These are phyloP conservation scores for Ceratorhiza oryzae-sativae DNA, from an alignment of 1,284 basidiomycete genomes.

Conservation along the genomic window DNA sequence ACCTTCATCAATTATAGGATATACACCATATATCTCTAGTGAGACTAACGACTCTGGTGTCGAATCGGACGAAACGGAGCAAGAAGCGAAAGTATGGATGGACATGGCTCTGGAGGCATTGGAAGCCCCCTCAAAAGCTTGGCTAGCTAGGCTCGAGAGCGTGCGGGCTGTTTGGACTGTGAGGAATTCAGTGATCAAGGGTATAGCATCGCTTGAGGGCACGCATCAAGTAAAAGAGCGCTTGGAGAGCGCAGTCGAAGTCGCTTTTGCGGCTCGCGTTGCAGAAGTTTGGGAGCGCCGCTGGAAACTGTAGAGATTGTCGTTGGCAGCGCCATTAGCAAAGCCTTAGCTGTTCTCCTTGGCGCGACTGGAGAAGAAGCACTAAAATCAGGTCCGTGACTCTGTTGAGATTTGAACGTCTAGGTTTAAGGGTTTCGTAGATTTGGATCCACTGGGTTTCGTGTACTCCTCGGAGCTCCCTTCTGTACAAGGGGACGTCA, in stretches of 20 bases:
- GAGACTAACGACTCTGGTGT: slow-evolving; percentile 61
- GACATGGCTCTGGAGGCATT: slow-evolving; percentile 58
- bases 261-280: slow-evolving; percentile 51
- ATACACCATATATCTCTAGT: slow-evolving; percentile 76
- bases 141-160: slow-evolving; percentile 64
- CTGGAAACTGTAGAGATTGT: slow-evolving; percentile 38
- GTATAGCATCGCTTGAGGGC: slow-evolving; percentile 56
- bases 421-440: slow-evolving; percentile 50
- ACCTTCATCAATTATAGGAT: slow-evolving; percentile 66
- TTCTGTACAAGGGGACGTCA: slow-evolving; percentile 54
- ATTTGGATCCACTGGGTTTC: slow-evolving; percentile 59
- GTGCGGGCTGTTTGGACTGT: slow-evolving; percentile 68
- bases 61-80: slow-evolving; percentile 55
- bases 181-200: slow-evolving; percentile 54
- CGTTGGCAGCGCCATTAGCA: slow-evolving; percentile 25
- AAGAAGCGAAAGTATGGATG: slow-evolving; percentile 66
- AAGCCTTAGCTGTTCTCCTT: not conserved
- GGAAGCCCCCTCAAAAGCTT: slow-evolving; percentile 57
- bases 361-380: slow-evolving; percentile 6
- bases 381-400: slow-evolving; percentile 20
- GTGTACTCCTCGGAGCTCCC: slow-evolving; percentile 61
- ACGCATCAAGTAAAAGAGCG: slow-evolving; percentile 58
- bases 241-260: slow-evolving; percentile 56
- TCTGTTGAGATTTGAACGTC: not conserved
- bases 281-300: slow-evolving; percentile 40